Percentiles rank a stretch among this genome's conserved stretches.
These are phyloP conservation scores for Ilyonectria destructans DNA, from an alignment of 2,329 filamentous ascomycete genomes.

Conservation along the genomic window DNA sequence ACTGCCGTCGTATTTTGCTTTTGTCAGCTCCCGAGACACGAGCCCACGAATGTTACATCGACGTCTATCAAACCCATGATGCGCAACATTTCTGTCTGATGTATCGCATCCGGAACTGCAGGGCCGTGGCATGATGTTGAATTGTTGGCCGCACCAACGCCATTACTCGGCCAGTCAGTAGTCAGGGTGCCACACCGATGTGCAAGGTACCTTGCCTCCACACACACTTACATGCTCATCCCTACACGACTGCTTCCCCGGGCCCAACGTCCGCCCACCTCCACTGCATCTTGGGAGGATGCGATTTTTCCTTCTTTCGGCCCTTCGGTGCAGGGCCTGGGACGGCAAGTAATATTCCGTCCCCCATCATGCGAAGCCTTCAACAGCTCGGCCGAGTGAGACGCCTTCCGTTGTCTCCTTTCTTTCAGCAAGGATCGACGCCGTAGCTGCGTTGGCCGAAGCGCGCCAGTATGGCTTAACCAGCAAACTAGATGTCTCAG, in stretches of 20 bases:
- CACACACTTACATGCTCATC: slow-evolving; percentile 6
- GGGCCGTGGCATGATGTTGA: slow-evolving; percentile 23
- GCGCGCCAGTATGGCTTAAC: no score
- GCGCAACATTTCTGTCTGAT: slow-evolving; percentile 21
- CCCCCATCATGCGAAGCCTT: slow-evolving; percentile 9
- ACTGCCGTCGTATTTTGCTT: slow-evolving; percentile 15
- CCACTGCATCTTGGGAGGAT: slow-evolving; percentile 2
- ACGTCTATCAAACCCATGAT: slow-evolving; percentile 16
- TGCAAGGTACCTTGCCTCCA: slow-evolving; percentile 30
- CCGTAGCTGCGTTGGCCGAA: not conserved
- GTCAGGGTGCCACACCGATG: slow-evolving; percentile 14
- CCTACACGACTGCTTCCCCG: slow-evolving; percentile 11
- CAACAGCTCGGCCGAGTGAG: slow-evolving; percentile 17
- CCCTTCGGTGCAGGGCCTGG: slow-evolving; percentile 18
- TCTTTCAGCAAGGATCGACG: not conserved
- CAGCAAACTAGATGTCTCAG: not conserved
- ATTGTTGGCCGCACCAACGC: slow-evolving; percentile 18
- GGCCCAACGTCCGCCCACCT: slow-evolving; percentile 11
- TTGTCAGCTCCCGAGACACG: slow-evolving; percentile 15
- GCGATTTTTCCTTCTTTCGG: slow-evolving; percentile 13
- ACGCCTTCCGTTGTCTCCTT: not conserved
- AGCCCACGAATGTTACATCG: slow-evolving; percentile 21
- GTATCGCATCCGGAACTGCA: slow-evolving; percentile 21
- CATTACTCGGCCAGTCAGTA: slow-evolving; percentile 12
- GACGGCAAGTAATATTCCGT: slow-evolving; percentile 3